Base-by-base conservation (phyloP, 345 rosid genomes). In the Microthlaspi erraticum region DNA sequence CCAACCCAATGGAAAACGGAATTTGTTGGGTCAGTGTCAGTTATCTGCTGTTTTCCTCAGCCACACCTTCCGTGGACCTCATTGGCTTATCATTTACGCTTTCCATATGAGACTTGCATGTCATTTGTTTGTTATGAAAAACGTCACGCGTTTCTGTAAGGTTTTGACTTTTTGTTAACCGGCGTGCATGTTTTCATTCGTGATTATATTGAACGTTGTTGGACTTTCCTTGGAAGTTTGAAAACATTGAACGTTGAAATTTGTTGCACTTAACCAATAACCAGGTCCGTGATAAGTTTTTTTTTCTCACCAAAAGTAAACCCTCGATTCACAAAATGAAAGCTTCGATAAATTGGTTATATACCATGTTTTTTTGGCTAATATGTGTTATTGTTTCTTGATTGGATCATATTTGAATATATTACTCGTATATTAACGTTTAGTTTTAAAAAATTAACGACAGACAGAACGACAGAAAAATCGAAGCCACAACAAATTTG, bases 1-100 rank as follows among this genome's bases (percentile, higher is more conserved):
- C 65, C 37, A 55, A 56, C 57, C 74, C 79, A 75, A 68, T 75
- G 1, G 64, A 32, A 9, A 26, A 68, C 42, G 17, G 19, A 65
- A 75, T 54, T 62, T 61, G 70, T 18, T 53, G 64, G 69, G 63
- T 31, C n/a, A 12, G 65, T 37, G 54, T 62, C 53, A 75, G 65
- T 69, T 62, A 62, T 75, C 75, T 63, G 13, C 75, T 69, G 74
- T 18, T 61, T 61, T 18, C 13, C 70, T 54, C 20, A 61, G 36
- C 69, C 74, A 61, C 59, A 62, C 38, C 37, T 55, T 48, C 52
- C 23, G 37, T 77, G 73, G 66, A 65, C 61, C 56, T 58, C 45
- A 66, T 66, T 51, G 49, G 62, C 56, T 66, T 66, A 23, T 34
- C 29, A 9, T 20, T 10, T 68, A 68, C 11, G 33, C 32, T 72